Conservation (phyloP, 164 flowering plant genomes). For the Vitis cinerea region DNA sequence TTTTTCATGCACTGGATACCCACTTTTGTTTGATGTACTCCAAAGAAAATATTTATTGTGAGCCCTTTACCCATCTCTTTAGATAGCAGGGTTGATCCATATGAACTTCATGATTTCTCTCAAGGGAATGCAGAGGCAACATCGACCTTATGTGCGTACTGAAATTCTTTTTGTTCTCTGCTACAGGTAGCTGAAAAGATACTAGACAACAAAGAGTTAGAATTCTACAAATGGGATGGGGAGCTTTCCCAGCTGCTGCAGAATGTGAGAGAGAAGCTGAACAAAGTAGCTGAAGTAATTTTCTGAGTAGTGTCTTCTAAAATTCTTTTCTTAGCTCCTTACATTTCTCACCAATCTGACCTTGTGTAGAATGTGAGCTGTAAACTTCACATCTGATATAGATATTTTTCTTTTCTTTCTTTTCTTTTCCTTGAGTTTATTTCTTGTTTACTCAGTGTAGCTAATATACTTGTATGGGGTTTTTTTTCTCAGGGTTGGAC, state of each 20-base stretch:
- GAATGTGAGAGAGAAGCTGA: constrained; percentile 83
- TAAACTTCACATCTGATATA: too few relatives aligned
- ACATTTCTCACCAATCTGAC: too few relatives aligned
- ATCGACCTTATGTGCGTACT: not conserved
- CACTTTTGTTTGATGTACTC: too few relatives aligned
- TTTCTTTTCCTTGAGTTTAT: not conserved
- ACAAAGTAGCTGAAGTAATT: constrained; percentile 78
- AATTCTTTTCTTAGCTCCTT: too few relatives aligned
- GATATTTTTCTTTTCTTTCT: not conserved
- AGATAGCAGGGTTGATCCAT: too few relatives aligned
- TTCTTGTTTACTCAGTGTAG: not conserved
- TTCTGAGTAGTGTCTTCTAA: not conserved
- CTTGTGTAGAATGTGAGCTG: too few relatives aligned
- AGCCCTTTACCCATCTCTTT: too few relatives aligned
- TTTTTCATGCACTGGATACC: too few relatives aligned
- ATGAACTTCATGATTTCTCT: not conserved
- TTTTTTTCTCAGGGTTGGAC: constrained; percentile 69
- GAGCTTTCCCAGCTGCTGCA: constrained; percentile 78
- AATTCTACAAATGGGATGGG: constrained; percentile 96
- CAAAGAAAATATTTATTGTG: too few relatives aligned
- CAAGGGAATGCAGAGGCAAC: too few relatives aligned
- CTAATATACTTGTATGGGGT: not conserved
- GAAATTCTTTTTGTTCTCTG: not conserved
- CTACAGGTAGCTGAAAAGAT: constrained; percentile 78
- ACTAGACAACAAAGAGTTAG: constrained; percentile 75